These are phyloP conservation scores for Alternaria arborescens DNA, from an alignment of 2,329 filamentous ascomycete species.

Conservation along the genomic window DNA sequence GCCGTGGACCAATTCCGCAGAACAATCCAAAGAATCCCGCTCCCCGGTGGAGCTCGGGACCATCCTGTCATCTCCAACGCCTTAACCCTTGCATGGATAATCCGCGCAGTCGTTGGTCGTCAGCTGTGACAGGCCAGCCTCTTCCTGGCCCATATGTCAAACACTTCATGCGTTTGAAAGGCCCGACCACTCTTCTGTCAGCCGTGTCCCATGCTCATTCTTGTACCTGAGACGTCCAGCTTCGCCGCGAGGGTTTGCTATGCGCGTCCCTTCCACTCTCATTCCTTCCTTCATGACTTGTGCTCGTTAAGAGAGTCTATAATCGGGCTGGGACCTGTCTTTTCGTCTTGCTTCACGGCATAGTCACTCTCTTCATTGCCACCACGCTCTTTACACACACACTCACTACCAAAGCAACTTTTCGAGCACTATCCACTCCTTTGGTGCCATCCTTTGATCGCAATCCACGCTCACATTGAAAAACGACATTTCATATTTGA, in stretches of 20 bases:
- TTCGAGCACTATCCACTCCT: constrained; percentile 17
- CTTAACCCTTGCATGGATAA: constrained; percentile 32
- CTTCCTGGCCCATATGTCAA: constrained; percentile 41
- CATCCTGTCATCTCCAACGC: constrained; percentile 39
- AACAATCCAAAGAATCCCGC: constrained; percentile 17
- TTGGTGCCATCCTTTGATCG: neutral
- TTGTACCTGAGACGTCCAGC: constrained; percentile 46
- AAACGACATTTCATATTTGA: constrained; percentile 2
- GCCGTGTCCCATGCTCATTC: constrained; percentile 41
- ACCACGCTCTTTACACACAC: constrained; percentile 22
- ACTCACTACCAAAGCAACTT: neutral
- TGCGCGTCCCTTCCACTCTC: constrained; percentile 30
- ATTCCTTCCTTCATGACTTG: constrained; percentile 17
- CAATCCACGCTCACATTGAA: constrained; percentile 9
- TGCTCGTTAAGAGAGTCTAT: constrained; percentile 26
- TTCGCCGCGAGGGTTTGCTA: constrained; percentile 34
- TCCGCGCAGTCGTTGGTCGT: constrained; percentile 20
- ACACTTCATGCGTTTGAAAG: constrained; percentile 50
- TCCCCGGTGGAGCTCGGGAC: constrained; percentile 21
- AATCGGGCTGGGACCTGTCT: constrained; percentile 31
- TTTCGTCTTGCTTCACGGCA: constrained; percentile 21
- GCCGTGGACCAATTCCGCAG: constrained; percentile 10
- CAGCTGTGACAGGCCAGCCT: constrained; percentile 40
- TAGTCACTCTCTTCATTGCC: constrained; percentile 27
- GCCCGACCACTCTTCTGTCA: constrained; percentile 33